phyloP scores from a whole-genome alignment of 495 filamentous ascomycete species.

The Daldinia caldariorum region DNA sequence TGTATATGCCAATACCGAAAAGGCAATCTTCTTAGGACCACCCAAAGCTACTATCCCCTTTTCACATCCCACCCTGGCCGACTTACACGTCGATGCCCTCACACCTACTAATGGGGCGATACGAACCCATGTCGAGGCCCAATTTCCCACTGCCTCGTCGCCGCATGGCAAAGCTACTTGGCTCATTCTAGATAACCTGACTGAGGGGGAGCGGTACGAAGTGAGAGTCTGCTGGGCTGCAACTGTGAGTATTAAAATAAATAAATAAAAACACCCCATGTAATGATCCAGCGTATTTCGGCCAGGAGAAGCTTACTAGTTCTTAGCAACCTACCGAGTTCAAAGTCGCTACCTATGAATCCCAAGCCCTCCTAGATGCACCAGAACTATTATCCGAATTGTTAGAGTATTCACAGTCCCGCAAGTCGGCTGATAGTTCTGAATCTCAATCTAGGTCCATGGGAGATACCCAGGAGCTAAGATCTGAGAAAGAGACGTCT shows the following conservation, averaged over 20 bases:
- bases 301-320: constrained; percentile 26
- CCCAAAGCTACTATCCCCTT: constrained; percentile 60
- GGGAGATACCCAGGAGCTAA: constrained; percentile 1
- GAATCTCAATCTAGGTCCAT: constrained; percentile 16
- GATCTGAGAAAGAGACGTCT: constrained; percentile 56
- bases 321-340: constrained; percentile 89
- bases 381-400: constrained; percentile 71
- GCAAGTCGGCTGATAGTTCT: constrained; percentile 46
- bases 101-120: constrained; percentile 65
- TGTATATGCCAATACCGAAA: constrained; percentile 80
- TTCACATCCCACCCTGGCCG: constrained; percentile 66
- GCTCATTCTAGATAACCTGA: constrained; percentile 83
- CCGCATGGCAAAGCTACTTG: constrained; percentile 76
- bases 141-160: constrained; percentile 67
- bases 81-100: constrained; percentile 72
- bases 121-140: constrained; percentile 68
- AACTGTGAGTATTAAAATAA: constrained; percentile 85
- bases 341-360: constrained; percentile 68
- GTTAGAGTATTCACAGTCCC: constrained; percentile 67
- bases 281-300: constrained; percentile 1
- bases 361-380: constrained; percentile 66
- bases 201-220: constrained; percentile 82
- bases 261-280: constrained; percentile 7
- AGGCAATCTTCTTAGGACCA: constrained; percentile 87
- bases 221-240: constrained; percentile 94